Conservation (phyloP, 1,284 basidiomycete genomes). For the Amylostereum areolatum region DNA sequence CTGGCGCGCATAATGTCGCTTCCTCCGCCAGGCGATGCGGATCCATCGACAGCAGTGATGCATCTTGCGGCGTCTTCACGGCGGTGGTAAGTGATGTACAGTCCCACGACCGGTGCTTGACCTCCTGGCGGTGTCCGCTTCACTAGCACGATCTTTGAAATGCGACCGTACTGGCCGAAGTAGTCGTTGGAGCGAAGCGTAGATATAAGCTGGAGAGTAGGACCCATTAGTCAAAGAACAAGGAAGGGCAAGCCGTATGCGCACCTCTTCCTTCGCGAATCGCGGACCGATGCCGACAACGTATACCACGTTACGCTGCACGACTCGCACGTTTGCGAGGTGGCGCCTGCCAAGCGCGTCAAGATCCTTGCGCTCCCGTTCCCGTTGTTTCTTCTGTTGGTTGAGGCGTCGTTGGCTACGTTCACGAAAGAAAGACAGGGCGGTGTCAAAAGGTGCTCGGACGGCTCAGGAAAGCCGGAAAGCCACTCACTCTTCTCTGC, state of each 20-base stretch:
- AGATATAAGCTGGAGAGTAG: constrained; percentile 72
- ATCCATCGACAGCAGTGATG: constrained; percentile 91
- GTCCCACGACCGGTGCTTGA: constrained; percentile 76
- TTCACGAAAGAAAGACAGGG: neutral
- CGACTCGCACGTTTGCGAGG: constrained; percentile 90
- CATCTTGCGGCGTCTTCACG: constrained; percentile 94
- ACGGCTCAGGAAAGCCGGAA: constrained; percentile 1
- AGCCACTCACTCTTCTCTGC: constrained; percentile 84
- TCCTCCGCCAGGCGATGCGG: constrained; percentile 76
- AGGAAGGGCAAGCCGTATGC: constrained; percentile 18
- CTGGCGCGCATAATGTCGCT: constrained; percentile 86
- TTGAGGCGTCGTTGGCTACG: constrained; percentile 89
- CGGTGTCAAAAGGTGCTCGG: no score
- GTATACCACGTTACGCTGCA: constrained; percentile 96
- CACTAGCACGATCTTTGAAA: constrained; percentile 91
- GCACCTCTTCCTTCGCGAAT: constrained; percentile 93
- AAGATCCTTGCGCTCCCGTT: constrained; percentile 94
- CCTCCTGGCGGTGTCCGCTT: constrained; percentile 80
- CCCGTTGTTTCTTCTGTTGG: constrained; percentile 93
- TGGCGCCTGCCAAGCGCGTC: constrained; percentile 85
- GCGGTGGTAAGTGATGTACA: constrained; percentile 95
- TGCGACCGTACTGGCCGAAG: constrained; percentile 98
- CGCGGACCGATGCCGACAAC: constrained; percentile 88
- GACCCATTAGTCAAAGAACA: constrained; percentile 12
- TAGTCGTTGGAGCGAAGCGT: constrained; percentile 94